Conservation (phyloP, 129 eudicot species). For the Helianthus tuberosus region DNA sequence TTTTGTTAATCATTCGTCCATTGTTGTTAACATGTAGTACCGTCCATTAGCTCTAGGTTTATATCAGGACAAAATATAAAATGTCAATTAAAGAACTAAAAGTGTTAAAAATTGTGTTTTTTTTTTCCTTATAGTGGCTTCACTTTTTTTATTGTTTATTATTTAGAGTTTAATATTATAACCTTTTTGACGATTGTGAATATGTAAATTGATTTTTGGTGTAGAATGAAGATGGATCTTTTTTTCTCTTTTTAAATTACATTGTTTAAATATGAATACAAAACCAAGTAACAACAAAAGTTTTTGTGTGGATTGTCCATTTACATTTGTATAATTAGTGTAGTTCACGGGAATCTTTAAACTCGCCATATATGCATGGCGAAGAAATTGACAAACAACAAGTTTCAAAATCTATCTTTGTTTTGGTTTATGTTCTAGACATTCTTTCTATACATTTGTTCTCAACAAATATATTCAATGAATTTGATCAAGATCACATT, state of each 20-base stretch:
- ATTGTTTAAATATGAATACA: not conserved
- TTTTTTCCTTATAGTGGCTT: slow-evolving; percentile 20
- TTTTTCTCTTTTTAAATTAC: not conserved
- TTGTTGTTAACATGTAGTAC: slow-evolving; percentile 23
- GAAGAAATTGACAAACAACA: slow-evolving; percentile 34
- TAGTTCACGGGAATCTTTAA: slow-evolving; percentile 22
- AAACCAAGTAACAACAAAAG: slow-evolving; percentile 5
- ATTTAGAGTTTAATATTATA: slow-evolving; percentile 1
- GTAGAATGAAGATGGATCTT: not conserved
- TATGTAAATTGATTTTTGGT: slow-evolving; percentile 1
- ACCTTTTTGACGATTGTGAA: slow-evolving; percentile 12
- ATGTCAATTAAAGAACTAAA: not conserved
- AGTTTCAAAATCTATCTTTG: slow-evolving; percentile 17
- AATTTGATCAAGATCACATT: slow-evolving; percentile 19
- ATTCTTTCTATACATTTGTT: slow-evolving; percentile 5
- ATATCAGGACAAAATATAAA: slow-evolving; percentile 1
- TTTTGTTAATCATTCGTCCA: not conserved
- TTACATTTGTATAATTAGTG: slow-evolving; percentile 24
- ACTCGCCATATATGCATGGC: slow-evolving; percentile 12
- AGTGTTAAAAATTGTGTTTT: slow-evolving; percentile 20
- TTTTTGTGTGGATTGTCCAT: not conserved
- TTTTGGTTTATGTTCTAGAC: slow-evolving; percentile 23
- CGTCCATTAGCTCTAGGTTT: slow-evolving; percentile 27
- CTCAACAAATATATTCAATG: slow-evolving; percentile 7
- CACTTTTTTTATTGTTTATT: slow-evolving; percentile 7